Evolutionary conservation across 1,139 yeast species (phyloP), one percentile per base, ranked within the genome.

Genomic region (Sugiyamaella neomexicana): DNA sequence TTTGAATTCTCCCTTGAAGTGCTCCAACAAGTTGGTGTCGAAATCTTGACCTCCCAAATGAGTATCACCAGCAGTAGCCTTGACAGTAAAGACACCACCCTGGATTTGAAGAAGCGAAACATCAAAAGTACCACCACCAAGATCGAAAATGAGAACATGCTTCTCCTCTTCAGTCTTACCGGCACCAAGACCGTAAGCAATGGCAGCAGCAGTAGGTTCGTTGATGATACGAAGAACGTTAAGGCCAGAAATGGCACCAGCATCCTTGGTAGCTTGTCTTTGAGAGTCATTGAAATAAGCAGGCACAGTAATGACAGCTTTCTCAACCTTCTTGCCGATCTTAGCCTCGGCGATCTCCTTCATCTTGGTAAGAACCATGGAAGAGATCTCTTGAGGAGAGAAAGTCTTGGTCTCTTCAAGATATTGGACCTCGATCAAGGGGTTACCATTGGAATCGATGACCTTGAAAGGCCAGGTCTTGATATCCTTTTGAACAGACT

Each of bases 71-170:
- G 97, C 97, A 65, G 97, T 90, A 61, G 97, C 91, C 81, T 89
- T 89, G 68, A 90, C 97, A 76, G 90, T 95, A 74, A 90, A 90
- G 66, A 90, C 88, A 82, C 97, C 97, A 63, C 89, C 96, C 75
- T 90, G 96, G 72, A 90, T 90, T 55, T 93, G 85, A 67, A 90
- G 80, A 65, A 90, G 80, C 42, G 97, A 90, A 56, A 90, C 97
- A 87, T 90, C 97, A 75, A 90, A 90, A 69, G 97, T 90, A 81
- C 97, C 97, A 80, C 97, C 97, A 83, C 97, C 97, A 71, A 90
- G 81, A 76, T 90, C 97, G 76, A 89, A 90, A 68, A 90, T 89
- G 70, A 90, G 81, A 56, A 90, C 95, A 71, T 89, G 86, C 79
- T 89, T 89, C 77, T 86, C 93, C 62, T 79, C 82, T 65, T 80